phyloP scores from a whole-genome alignment of 2,329 filamentous ascomycete genomes.

The Blumeria hordei region DNA sequence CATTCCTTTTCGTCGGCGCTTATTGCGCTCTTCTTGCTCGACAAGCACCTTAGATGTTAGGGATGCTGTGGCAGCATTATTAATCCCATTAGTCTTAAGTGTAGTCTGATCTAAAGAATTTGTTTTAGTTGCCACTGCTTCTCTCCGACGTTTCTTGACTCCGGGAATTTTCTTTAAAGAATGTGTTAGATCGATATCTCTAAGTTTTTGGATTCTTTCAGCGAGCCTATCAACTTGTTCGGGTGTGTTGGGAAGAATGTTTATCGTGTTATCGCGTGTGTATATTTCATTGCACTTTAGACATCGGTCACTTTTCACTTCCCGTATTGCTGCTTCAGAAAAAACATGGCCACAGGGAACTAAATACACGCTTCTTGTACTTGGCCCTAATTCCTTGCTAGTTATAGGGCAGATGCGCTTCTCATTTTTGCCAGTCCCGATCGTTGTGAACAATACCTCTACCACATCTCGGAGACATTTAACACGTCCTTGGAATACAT shows the following conservation, averaged over 20 bases:
- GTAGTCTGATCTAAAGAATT: conserved; percentile 7
- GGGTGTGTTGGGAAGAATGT: conserved; percentile 49
- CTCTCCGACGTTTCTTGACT: conserved; percentile 53
- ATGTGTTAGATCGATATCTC: conserved; percentile 52
- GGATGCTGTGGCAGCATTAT: conserved; percentile 66
- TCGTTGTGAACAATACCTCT: conserved; percentile 47
- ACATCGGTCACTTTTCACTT: conserved; percentile 41
- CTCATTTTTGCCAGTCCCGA: conserved; percentile 23
- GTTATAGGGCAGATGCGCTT: conserved; percentile 71
- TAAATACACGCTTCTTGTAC: conserved; percentile 61
- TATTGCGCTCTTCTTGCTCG: conserved; percentile 66
- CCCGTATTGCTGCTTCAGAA: conserved; percentile 61
- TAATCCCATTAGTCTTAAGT: conserved; percentile 34
- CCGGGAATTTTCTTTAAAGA: conserved; percentile 56
- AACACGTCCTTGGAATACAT: conserved; percentile 35
- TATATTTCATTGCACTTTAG: conserved; percentile 58
- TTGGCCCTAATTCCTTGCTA: conserved; percentile 59
- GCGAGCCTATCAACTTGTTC: conserved; percentile 45
- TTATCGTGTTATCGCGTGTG: conserved; percentile 50
- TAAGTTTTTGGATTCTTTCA: conserved; percentile 42
- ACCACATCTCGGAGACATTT: conserved; percentile 68
- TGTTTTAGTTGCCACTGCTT: conserved; percentile 12
- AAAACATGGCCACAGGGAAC: conserved; percentile 94
- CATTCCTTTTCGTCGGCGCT: conserved; percentile 42
- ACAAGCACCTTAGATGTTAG: conserved; percentile 68